phyloP scores from a whole-genome alignment of 1,139 yeast species.

The Pichia sp. region DNA sequence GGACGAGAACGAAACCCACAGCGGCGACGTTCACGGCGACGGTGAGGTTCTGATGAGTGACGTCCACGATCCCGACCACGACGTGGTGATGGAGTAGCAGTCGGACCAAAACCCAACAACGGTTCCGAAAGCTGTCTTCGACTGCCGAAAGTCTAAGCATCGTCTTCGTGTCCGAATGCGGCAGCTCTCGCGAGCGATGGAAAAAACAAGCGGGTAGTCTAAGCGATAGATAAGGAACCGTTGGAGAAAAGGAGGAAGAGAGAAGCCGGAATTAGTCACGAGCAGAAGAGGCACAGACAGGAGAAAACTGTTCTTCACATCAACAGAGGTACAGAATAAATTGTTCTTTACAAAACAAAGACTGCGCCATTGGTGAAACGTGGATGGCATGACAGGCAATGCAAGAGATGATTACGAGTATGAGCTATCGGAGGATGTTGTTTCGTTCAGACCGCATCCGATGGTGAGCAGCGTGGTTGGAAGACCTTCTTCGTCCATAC shows the following conservation, averaged over 20 bases:
- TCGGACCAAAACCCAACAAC: too few species aligned
- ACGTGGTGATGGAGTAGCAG: neutral
- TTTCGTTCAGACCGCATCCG: slow-evolving; percentile 14
- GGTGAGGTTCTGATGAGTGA: neutral
- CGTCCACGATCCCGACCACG: neutral
- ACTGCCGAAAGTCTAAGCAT: too few species aligned
- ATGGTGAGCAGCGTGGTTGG: neutral
- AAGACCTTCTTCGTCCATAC: neutral
- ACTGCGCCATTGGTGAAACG: neutral
- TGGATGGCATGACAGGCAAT: neutral
- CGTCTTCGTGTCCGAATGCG: neutral
- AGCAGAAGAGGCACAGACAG: neutral
- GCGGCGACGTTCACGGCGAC: neutral
- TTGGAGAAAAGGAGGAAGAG: neutral
- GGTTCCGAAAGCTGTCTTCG: too few species aligned
- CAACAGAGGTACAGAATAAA: too few species aligned
- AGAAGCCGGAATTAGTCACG: too few species aligned
- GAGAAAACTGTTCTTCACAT: neutral
- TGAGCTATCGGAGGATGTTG: slow-evolving; percentile 8
- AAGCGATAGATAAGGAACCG: neutral
- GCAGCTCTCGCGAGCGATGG: neutral
- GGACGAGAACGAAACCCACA: neutral
- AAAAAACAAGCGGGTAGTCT: neutral
- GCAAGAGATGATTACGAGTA: neutral
- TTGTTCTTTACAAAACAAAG: too few species aligned